Base-by-base conservation (phyloP, 768 basidiomycete genomes). In the Boletus tomentosulus region DNA sequence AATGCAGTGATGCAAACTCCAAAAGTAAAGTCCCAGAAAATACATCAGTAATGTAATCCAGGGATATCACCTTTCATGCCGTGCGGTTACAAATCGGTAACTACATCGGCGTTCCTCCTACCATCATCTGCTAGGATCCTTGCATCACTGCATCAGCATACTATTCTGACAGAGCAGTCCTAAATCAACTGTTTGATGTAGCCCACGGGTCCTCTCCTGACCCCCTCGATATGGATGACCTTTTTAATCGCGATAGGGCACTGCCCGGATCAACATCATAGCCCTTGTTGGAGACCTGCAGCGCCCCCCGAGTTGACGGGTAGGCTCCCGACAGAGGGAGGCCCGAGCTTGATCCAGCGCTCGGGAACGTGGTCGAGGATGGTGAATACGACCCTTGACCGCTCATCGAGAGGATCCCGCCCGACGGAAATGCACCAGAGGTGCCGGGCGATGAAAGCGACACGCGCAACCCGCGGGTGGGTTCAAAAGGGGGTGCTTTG, bases 401-500 rank as follows among this genome's bases (percentile, higher is more conserved):
- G 19, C 46, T 54, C 53, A 51, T 53, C 16, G 64, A 50, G 28
- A 57, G 44, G 22, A 51, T 24, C 6, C 59, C 35, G 19, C 19
- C 19, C 0, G 66, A 53, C 41, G 57, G 42, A 44, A 63, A 55
- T 0, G 56, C 55, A n/a, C 43, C 28, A 11, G 69, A 55, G 3
- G 64, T 27, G 11, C 46, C 30, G 1, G 69, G 48, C 6, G 61
- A 58, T 5, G 67, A 59, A 30, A 65, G 58, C 24, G 68, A 65
- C 10, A 57, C 43, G 19, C 65, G 60, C 37, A 69, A 46, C 25
- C 51, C 59, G n/a, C 65, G 66, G 3, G 66, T 71, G 2, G 81
- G 82, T 59, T 83, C 82, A 50, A 83, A 84, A 15, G 80, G 77
- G 4, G 76, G 72, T 2, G 81, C 82, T 37, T 74, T 77, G 54